Base-by-base conservation (phyloP, 768 basidiomycete species). In the Auriscalpium microsporum region DNA sequence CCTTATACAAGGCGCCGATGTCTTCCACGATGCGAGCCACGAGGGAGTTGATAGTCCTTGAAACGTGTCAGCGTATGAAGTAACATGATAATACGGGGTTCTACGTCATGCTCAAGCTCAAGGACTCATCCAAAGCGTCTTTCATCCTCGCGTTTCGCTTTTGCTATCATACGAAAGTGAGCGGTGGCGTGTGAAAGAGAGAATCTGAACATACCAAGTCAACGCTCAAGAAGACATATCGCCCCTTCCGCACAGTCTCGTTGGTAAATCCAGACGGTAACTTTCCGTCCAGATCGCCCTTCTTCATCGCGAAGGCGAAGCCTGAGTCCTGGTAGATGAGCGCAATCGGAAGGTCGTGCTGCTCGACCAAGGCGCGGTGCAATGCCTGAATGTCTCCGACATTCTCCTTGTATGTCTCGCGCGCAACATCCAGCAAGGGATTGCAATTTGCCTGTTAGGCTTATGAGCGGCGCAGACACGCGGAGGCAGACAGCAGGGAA, bases 351-450 rank as follows among this genome's bases (percentile, higher is more conserved):
- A 94, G 70, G 4, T 75, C 74, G 60, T 90, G 79, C 57, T 79
- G 72, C 56, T 87, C 81, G 0, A 81, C 73, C 13, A 92, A 70
- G 0, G 71, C 72, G 14, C 74, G 72, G 56, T 80, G 81, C 37
- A 93, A 72, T 52, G 84, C 77, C 58, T 84, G 83, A 52, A 96
- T 91, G 64, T 99, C 95, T 14, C 82, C 79, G 45, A 95, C 78
- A 61, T 95, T 95, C 68, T 99, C 94, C 62, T 87, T 90, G 73
- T 86, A 97, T 0, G 94, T 94, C 67, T 92, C 92, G 3, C 96
- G 80, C 2, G 95, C 96, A 8, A 98, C 92, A 60, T 98, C 95
- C 34, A 99, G 83, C 10, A 95, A 75, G 33, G 82, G 81, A 61
- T 92, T 90, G 63, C 78, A 79, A 57, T 89, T 87, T 3, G 90